These are phyloP conservation scores for Pleurotus eryngii DNA, from an alignment of 768 basidiomycete genomes.

Conservation along the genomic window DNA sequence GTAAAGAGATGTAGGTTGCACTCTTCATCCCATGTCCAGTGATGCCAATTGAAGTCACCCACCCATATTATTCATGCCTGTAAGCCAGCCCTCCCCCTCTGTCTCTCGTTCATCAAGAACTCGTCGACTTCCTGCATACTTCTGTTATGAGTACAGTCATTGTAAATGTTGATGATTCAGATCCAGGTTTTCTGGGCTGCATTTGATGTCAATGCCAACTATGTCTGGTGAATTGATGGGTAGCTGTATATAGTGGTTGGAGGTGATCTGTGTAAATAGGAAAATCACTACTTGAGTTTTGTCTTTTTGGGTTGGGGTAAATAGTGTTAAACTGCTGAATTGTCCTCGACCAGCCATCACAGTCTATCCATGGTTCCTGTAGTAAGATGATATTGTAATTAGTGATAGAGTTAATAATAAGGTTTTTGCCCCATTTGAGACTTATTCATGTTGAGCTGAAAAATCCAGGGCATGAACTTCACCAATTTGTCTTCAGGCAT, in stretches of 20 bases:
- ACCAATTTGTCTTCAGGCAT: background rate
- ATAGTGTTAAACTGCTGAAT: conserved; percentile 13
- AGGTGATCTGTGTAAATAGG: no score
- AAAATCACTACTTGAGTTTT: background rate
- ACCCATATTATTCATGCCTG: conserved; percentile 16
- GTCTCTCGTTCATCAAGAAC: no score
- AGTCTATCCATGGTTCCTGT: conserved; percentile 29
- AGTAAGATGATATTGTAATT: conserved; percentile 20
- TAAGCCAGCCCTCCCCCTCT: no score
- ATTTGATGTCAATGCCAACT: no score
- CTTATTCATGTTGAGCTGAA: conserved; percentile 26
- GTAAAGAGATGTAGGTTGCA: conserved; percentile 26
- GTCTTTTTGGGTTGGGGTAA: conserved; percentile 17
- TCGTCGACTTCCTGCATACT: no score
- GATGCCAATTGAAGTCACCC: conserved; percentile 39
- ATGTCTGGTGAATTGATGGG: no score
- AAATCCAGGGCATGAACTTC: background rate
- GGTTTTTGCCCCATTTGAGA: conserved; percentile 12
- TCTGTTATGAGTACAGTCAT: conserved; percentile 13
- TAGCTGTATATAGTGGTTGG: no score
- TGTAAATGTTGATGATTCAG: conserved; percentile 10
- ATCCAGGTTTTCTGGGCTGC: no score
- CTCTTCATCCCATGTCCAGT: conserved; percentile 34
- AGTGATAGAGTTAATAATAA: conserved; percentile 4
- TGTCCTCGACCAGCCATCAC: conserved; percentile 8